A percentile compares a stretch with the other conserved stretches of the same genome.
phyloP scores from a whole-genome alignment of 2,329 filamentous ascomycete genomes.

The Dissoconium aciculare region DNA sequence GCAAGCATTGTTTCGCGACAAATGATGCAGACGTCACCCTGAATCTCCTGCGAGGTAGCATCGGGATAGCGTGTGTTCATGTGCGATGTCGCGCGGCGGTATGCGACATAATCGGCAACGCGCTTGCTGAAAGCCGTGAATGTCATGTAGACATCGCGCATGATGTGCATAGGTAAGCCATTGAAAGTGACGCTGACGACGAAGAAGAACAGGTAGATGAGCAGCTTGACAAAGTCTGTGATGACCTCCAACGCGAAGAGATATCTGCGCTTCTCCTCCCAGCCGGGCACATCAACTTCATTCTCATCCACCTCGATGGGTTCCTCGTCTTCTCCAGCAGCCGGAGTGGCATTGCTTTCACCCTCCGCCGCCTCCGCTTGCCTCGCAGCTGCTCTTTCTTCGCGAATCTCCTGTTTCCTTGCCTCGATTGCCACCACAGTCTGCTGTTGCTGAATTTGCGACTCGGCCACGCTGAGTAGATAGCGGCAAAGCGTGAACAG shows the following conservation, averaged over 20 bases:
- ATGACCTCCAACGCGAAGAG: conserved; percentile 70
- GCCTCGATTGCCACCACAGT: conserved; percentile 53
- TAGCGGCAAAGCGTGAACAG: conserved; percentile 69
- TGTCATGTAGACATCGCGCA: conserved; percentile 89
- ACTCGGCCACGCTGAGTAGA: conserved; percentile 60
- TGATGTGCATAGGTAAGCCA: conserved; percentile 88
- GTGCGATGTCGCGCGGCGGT: conserved; percentile 78
- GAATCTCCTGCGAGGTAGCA: conserved; percentile 72
- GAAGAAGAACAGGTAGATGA: conserved; percentile 85
- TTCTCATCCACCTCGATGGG: conserved; percentile 64
- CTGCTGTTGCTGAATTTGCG: conserved; percentile 59
- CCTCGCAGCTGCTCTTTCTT: conserved; percentile 24
- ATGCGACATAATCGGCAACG: conserved; percentile 75
- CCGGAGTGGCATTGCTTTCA: conserved; percentile 24
- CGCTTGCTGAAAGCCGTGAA: conserved; percentile 81
- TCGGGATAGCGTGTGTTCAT: conserved; percentile 88
- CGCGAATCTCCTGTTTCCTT: conserved; percentile 50
- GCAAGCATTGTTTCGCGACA: conserved; percentile 90
- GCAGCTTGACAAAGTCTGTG: conserved; percentile 74
- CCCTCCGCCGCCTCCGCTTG: background rate
- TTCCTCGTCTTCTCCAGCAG: conserved; percentile 45
- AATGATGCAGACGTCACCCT: conserved; percentile 86
- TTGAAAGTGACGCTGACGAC: conserved; percentile 86
- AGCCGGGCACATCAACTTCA: conserved; percentile 87
- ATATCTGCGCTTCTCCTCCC: conserved; percentile 92